These are phyloP conservation scores for Emericellopsis atlantica DNA, from an alignment of 2,329 filamentous ascomycete genomes.

Conservation along the genomic window DNA sequence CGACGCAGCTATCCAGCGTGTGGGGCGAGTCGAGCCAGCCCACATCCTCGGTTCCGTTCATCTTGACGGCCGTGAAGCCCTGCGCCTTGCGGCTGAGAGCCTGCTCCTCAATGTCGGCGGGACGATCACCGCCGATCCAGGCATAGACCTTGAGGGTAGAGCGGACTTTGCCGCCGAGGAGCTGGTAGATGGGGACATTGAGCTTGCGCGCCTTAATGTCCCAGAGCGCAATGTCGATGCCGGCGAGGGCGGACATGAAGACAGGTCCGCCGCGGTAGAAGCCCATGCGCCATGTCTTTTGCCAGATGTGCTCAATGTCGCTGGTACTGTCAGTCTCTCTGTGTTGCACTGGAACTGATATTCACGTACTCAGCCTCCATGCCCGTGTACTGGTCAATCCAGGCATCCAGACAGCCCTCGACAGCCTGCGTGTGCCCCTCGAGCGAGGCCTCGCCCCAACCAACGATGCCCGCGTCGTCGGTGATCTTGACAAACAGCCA, in stretches of 20 bases:
- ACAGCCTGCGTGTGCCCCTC: conserved; percentile 65
- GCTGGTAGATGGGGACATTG: conserved; percentile 57
- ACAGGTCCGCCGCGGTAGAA: conserved; percentile 73
- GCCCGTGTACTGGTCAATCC: conserved; percentile 47
- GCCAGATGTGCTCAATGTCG: conserved; percentile 74
- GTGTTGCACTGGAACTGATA: background rate
- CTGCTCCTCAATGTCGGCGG: conserved; percentile 49
- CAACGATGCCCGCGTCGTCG: conserved; percentile 49
- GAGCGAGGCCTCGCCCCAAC: conserved; percentile 65
- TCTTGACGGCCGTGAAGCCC: conserved; percentile 58
- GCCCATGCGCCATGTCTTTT: conserved; percentile 54
- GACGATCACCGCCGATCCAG: conserved; percentile 68
- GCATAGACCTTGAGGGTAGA: conserved; percentile 60
- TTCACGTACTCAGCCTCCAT: conserved; percentile 54
- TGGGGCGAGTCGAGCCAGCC: conserved; percentile 65
- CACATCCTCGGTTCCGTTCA: conserved; percentile 68
- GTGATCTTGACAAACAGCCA: conserved; percentile 72
- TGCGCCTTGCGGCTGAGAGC: conserved; percentile 33
- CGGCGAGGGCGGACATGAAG: conserved; percentile 67
- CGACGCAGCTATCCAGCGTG: conserved; percentile 48
- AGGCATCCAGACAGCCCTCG: conserved; percentile 60
- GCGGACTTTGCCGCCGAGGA: conserved; percentile 63
- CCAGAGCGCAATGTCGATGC: conserved; percentile 71
- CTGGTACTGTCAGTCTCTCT: conserved; percentile 19
- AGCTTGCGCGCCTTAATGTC: conserved; percentile 51